Conservation (phyloP, 805 yeast genomes). For the Wickerhamiella alocasiicola region DNA sequence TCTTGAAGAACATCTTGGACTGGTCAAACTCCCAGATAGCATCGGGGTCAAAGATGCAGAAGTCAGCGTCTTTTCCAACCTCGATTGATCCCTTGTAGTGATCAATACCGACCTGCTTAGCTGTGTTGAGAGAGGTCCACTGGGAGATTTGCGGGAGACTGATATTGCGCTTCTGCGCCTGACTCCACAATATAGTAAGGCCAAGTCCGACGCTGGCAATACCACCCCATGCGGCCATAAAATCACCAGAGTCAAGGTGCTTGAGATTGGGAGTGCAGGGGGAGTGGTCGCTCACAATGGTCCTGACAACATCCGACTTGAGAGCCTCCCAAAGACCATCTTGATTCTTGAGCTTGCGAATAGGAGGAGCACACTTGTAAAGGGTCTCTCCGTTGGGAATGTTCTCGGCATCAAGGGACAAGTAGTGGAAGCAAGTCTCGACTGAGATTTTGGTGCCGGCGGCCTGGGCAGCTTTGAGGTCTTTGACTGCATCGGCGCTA, state of each 20-base stretch:
- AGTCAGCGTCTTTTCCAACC: slow-evolving; percentile 78
- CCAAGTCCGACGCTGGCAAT: slow-evolving; percentile 89
- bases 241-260: slow-evolving; percentile 72
- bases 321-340: slow-evolving; percentile 68
- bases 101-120: slow-evolving; percentile 68
- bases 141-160: slow-evolving; percentile 47
- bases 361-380: slow-evolving; percentile 93
- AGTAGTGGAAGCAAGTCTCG: slow-evolving; percentile 90
- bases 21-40: slow-evolving; percentile 34
- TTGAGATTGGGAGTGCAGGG: slow-evolving; percentile 92
- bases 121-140: slow-evolving; percentile 77
- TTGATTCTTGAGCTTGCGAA: slow-evolving; percentile 62
- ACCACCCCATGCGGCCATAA: slow-evolving; percentile 94
- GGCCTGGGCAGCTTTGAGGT: slow-evolving; percentile 50
- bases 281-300: slow-evolving; percentile 91
- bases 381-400: slow-evolving; percentile 69
- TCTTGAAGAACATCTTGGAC: slow-evolving; percentile 46
- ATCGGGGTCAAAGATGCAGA: slow-evolving; percentile 64
- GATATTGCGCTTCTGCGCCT: slow-evolving; percentile 39
- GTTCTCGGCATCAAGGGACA: slow-evolving; percentile 61
- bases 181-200: slow-evolving; percentile 60
- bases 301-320: slow-evolving; percentile 46
- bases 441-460: slow-evolving; percentile 42
- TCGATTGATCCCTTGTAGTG: slow-evolving; percentile 61
- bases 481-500: slow-evolving; percentile 67